Conservation (phyloP, 495 filamentous ascomycete genomes). For the Aspergillus nidulans region DNA sequence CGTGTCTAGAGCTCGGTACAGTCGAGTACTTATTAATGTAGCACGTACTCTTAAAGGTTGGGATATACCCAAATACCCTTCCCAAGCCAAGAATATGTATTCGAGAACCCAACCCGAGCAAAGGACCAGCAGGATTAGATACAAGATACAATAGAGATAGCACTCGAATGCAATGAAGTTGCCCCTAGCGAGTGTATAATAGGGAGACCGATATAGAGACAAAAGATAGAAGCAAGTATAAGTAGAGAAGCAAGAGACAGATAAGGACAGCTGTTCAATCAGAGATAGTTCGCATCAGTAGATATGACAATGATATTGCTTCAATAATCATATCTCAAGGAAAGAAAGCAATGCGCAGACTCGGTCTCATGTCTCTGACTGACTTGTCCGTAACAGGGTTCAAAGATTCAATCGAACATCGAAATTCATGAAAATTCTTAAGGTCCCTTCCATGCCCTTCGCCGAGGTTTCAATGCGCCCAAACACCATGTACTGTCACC, state of each 20-base stretch:
- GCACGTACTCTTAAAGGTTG: too few relatives aligned
- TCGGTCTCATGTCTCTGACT: background rate
- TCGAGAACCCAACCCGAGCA: too few relatives aligned
- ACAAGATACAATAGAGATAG: background rate
- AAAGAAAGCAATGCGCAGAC: background rate
- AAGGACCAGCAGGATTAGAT: too few relatives aligned
- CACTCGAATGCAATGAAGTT: background rate
- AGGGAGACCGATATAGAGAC: background rate
- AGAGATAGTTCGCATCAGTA: background rate
- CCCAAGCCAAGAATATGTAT: too few relatives aligned
- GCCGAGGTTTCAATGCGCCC: slow-evolving; percentile 8
- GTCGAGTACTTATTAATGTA: too few relatives aligned
- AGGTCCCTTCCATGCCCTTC: background rate
- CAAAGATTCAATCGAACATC: background rate
- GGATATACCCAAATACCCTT: too few relatives aligned
- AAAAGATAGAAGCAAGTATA: background rate
- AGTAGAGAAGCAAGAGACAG: background rate
- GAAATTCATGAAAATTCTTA: background rate
- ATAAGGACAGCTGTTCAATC: background rate
- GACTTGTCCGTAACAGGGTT: background rate
- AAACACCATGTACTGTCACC: slow-evolving; percentile 16
- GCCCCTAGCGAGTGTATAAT: background rate
- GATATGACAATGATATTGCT: background rate
- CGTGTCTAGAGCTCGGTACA: too few relatives aligned
- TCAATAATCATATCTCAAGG: background rate